Evolutionary conservation across 2,329 filamentous ascomycete genomes (phyloP).

Genomic region (Trichothecium roseum): DNA sequence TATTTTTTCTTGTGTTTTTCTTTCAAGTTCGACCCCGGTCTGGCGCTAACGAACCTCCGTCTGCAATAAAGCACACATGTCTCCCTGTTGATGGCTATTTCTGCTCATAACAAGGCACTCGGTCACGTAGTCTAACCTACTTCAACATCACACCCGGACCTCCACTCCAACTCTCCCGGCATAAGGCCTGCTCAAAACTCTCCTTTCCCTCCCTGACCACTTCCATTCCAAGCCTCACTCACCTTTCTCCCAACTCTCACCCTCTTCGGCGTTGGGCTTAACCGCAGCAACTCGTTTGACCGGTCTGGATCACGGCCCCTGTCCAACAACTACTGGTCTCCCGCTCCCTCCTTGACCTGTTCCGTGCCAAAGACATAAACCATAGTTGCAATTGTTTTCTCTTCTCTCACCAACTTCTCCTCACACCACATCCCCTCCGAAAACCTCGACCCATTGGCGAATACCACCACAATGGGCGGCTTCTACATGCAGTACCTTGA

Average conservation of each 20-base stretch:
- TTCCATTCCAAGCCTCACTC: slow-evolving; percentile 4
- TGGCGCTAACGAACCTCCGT: slow-evolving; percentile 37
- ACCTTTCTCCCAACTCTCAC: slow-evolving; percentile 5
- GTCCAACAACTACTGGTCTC: slow-evolving; percentile 3
- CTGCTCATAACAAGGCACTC: slow-evolving; percentile 34
- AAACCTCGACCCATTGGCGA: slow-evolving; percentile 11
- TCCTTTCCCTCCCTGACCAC: slow-evolving; percentile 2
- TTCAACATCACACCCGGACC: slow-evolving; percentile 21
- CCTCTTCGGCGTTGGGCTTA: slow-evolving; percentile 35
- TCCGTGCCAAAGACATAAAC: background rate
- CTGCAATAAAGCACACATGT: slow-evolving; percentile 58
- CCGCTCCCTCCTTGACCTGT: slow-evolving; percentile 11
- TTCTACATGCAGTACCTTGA: slow-evolving; percentile 66
- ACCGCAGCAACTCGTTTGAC: slow-evolving; percentile 32
- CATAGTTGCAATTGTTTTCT: background rate
- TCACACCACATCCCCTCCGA: slow-evolving; percentile 4
- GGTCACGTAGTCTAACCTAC: slow-evolving; percentile 37
- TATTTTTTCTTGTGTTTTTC: background rate
- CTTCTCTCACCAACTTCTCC: background rate
- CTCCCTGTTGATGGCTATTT: slow-evolving; percentile 45
- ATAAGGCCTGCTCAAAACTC: slow-evolving; percentile 8
- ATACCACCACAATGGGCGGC: slow-evolving; percentile 41
- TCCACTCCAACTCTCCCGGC: slow-evolving; percentile 8
- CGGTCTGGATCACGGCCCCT: slow-evolving; percentile 5
- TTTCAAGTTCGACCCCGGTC: slow-evolving; percentile 29